Conservation (phyloP, 2,329 filamentous ascomycete genomes). For the Paecilomyces sp. region DNA sequence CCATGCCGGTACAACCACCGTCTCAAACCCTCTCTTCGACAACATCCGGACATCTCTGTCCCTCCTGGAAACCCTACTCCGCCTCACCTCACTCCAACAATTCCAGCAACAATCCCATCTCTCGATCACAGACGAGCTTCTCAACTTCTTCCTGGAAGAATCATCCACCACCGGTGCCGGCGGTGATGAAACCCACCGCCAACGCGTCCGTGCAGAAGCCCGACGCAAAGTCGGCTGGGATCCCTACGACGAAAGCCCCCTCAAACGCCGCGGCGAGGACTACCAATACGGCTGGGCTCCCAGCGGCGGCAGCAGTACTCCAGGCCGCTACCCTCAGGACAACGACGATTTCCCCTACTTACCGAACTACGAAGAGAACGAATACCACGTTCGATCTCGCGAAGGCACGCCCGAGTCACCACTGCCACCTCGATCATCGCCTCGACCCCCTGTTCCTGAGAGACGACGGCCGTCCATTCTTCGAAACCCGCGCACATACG, state of each 20-base stretch:
- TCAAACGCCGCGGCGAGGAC: slow-evolving; percentile 60
- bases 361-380: slow-evolving; percentile 15
- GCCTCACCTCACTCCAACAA: slow-evolving; percentile 79
- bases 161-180: slow-evolving; percentile 60
- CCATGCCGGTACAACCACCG: slow-evolving; percentile 12
- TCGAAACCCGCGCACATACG: slow-evolving; percentile 11
- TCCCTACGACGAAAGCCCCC: slow-evolving; percentile 63
- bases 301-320: slow-evolving; percentile 16
- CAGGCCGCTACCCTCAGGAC: slow-evolving; percentile 13
- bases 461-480: slow-evolving; percentile 1
- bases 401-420: slow-evolving; percentile 27
- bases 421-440: slow-evolving; percentile 6
- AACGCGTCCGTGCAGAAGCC: slow-evolving; percentile 54
- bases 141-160: slow-evolving; percentile 78
- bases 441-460: slow-evolving; percentile 14
- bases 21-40: slow-evolving; percentile 43
- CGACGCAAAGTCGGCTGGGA: slow-evolving; percentile 60
- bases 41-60: slow-evolving; percentile 63
- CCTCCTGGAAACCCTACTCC: slow-evolving; percentile 79
- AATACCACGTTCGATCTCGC: slow-evolving; percentile 22
- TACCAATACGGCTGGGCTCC: slow-evolving; percentile 45
- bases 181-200: slow-evolving; percentile 54
- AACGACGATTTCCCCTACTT: slow-evolving; percentile 17
- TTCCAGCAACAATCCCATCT: slow-evolving; percentile 86
- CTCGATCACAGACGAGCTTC: slow-evolving; percentile 80